phyloP scores from a whole-genome alignment of 2,329 filamentous ascomycete species.

The Colletotrichum truncatum region DNA sequence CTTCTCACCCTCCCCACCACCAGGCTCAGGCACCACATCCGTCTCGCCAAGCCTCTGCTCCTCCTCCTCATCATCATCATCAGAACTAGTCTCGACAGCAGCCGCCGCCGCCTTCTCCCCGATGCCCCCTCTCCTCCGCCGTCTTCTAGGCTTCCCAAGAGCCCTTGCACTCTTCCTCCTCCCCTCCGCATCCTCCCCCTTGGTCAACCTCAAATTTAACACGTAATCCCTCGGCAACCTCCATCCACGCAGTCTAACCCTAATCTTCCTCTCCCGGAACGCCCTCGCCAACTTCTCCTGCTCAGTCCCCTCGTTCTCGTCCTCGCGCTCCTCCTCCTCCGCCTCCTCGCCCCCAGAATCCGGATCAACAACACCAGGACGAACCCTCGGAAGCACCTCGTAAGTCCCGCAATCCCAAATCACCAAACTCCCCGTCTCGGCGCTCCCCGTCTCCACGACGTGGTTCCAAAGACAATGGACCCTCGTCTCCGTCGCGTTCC shows the following conservation, averaged over 20 bases:
- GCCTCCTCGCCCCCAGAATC: conserved; percentile 33
- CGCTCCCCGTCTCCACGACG: conserved; percentile 66
- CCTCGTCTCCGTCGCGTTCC: conserved; percentile 70
- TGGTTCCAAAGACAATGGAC: conserved; percentile 72
- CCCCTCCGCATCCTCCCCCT: conserved; percentile 48
- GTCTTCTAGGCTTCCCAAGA: neutral
- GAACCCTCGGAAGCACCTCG: conserved; percentile 56
- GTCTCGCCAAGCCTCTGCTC: conserved; percentile 33
- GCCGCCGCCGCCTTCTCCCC: neutral
- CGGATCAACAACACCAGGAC: conserved; percentile 41
- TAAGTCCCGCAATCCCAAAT: conserved; percentile 73
- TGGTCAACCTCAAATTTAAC: conserved; percentile 61
- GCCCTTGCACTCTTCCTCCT: conserved; percentile 35
- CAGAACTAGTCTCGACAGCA: conserved; percentile 14
- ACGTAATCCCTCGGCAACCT: conserved; percentile 63
- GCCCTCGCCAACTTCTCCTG: conserved; percentile 59
- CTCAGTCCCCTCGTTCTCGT: conserved; percentile 38
- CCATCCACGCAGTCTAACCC: conserved; percentile 62
- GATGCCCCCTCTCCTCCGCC: neutral
- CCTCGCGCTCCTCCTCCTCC: conserved; percentile 34
- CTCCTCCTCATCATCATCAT: conserved; percentile 36
- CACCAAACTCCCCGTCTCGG: conserved; percentile 64
- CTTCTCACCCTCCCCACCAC: conserved; percentile 22
- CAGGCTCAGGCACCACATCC: conserved; percentile 23
- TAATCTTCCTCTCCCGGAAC: conserved; percentile 65